Base-by-base conservation (phyloP, 2,329 filamentous ascomycete species). In the Metarhizium guizhouense region DNA sequence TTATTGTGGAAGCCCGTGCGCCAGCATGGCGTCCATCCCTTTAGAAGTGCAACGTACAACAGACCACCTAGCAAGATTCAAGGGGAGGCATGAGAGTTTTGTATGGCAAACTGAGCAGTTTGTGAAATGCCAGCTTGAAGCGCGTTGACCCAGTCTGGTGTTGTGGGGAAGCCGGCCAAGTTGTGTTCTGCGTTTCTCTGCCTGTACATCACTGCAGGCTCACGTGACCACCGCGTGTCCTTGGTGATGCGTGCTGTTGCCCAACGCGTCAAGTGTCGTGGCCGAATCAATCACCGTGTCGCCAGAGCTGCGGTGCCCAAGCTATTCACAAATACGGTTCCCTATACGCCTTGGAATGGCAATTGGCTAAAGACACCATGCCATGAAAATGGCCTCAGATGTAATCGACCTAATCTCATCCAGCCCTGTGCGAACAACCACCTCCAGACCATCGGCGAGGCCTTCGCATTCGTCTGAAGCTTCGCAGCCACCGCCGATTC, bases 351-450 rank as follows among this genome's bases (percentile, higher is more conserved):
- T 16, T 11, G 8, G 5, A 40, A 11, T 16, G 38, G 4, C 38
- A 14, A 16, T 16, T 40, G 11, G 10, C 5, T 16, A 11, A 16
- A 16, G 38, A 16, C 11, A 2, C 8, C 14, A 34, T 40, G 11
- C 13, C 38, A 6, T 8, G n/a, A 47, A 20, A 18, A 72, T 72
- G 69, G 61, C 64, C 7, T 59, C 61, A 2, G 61, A 70, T 13
- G 60, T 72, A 34, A 72, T 72, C 54, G 67, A 72, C 57, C 67
- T 72, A 30, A 60, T 71, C 20, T 72, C 70, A 16, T 72, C 70
- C 8, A 72, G 70, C 30, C 70, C 70, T 6, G 55, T 60, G 47
- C 53, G 54, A 10, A n/a, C 29, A 40, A 16, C n/a, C 18, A 6
- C 14, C 25, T 25, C 25, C 11, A 38, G 29, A 11, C 43, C 43